Conservation (phyloP, 2,329 filamentous ascomycete species). For the Colletotrichum melonis region DNA sequence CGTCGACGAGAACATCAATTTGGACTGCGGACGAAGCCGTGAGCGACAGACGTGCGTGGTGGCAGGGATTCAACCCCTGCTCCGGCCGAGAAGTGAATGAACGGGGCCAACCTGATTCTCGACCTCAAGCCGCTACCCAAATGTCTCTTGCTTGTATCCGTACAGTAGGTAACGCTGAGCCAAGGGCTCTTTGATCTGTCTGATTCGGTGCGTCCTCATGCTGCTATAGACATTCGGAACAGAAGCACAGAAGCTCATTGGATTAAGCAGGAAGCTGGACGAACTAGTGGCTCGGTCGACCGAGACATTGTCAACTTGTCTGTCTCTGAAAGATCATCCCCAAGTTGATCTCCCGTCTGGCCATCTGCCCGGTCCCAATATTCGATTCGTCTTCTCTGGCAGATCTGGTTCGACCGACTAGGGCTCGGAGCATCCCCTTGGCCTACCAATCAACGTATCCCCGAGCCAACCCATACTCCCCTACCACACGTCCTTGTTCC, state of each 20-base stretch:
- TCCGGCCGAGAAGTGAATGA: constrained; percentile 23
- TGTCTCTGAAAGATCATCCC: neutral
- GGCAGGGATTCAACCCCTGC: constrained; percentile 22
- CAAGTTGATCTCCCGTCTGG: neutral
- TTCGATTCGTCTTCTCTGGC: neutral
- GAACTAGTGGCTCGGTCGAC: constrained; percentile 14
- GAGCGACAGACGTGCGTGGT: neutral
- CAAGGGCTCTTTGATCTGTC: neutral
- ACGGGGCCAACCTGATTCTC: neutral
- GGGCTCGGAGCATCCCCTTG: neutral
- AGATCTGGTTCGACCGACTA: neutral
- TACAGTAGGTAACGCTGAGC: neutral
- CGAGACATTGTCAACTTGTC: constrained; percentile 24
- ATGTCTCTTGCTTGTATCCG: neutral
- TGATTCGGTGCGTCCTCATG: neutral
- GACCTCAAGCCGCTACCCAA: neutral
- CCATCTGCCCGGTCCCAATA: neutral
- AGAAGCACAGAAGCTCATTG: constrained; percentile 5
- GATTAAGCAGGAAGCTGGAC: neutral
- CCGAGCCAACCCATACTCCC: neutral
- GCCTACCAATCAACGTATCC: neutral
- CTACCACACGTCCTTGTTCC: neutral
- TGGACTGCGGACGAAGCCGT: neutral
- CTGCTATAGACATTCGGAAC: neutral
- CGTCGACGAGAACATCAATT: neutral